Evolutionary conservation across 306 rosid genomes (phyloP), one percentile per base, ranked within the genome.

Genomic region (Castanea crenata): DNA sequence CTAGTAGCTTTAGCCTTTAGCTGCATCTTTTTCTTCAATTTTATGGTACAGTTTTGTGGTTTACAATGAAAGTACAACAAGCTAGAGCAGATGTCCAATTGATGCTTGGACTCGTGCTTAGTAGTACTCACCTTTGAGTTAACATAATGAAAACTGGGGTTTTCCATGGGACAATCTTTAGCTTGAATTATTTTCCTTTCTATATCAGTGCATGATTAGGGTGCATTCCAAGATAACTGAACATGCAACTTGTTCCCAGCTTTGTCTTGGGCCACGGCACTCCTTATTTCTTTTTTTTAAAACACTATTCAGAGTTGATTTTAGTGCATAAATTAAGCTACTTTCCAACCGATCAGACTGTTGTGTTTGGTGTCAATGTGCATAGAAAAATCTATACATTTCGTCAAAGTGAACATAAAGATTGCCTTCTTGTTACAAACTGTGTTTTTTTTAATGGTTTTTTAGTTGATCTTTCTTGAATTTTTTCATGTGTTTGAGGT

Each of bases 171-270:
- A 27, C 41, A 81, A 58, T 62, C 82, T 78, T 85, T 80, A 3
- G 73, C 85, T 85, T 90, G 44, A 87, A 81, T 78, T 74, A 29
- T 84, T 77, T 59, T 71, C 27, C 83, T 78, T 84, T 86, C 88
- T 61, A 74, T 61, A 69, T 80, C 10, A 19, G 78, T 71, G 63
- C 35, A 55, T 64, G 29, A n/a, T 32, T 62, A 51, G 71, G 65
- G 80, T 81, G 89, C 70, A 57, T 75, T 70, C 73, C 73, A 83
- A 85, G 87, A 69, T 76, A 76, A 29, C 80, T 75, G 23, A 46
- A 68, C 80, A 21, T 21, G 21, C 21, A 51, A 64, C 85, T 80
- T 75, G 74, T 65, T 55, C 27, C 27, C 57, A 59, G 46, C 73
- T 55, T 62, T 62, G 31, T 19, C 44, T 74, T n/a, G 62, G 51